Percentiles rank a stretch among this genome's conserved stretches.
Evolutionary conservation across 73 alveolate species (phyloP).

Genomic region (Diophrys appendiculata): DNA sequence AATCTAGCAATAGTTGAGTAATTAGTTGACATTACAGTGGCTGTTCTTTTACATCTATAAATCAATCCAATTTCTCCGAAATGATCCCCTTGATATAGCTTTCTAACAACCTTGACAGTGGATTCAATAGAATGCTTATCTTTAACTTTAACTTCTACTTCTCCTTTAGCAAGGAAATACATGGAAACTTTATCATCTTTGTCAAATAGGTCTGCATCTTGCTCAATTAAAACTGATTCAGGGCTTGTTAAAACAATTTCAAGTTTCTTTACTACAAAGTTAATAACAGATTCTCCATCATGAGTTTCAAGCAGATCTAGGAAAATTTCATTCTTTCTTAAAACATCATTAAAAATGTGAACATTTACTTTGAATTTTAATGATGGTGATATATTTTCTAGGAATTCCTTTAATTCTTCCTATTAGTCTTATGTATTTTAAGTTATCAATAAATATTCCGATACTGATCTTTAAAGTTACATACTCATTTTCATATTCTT

Average conservation of each 20-base stretch:
- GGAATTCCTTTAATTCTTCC: slow-evolving; percentile 9
- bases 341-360: slow-evolving; percentile 28
- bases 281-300: too few relatives aligned
- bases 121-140: background rate
- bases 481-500: slow-evolving; percentile 18
- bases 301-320: slow-evolving; percentile 18
- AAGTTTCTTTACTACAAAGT: slow-evolving; percentile 20
- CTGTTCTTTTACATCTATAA: slow-evolving; percentile 74
- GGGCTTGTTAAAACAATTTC: slow-evolving; percentile 32
- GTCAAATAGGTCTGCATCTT: background rate
- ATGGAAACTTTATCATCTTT: slow-evolving; percentile 5
- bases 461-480: background rate
- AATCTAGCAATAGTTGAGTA: slow-evolving; percentile 69
- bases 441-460: background rate
- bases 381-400: slow-evolving; percentile 33
- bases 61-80: slow-evolving; percentile 85
- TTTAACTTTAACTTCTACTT: slow-evolving; percentile 4
- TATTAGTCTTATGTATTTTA: background rate
- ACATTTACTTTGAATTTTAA: slow-evolving; percentile 10
- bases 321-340: slow-evolving; percentile 35
- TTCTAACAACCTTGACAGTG: background rate
- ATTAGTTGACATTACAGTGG: slow-evolving; percentile 70
- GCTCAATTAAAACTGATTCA: background rate
- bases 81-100: slow-evolving; percentile 22
- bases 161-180: slow-evolving; percentile 45